A percentile compares a stretch with the other conserved stretches of the same genome.
These are phyloP conservation scores for Lobosporangium transversale DNA, from an alignment of 192 early-diverging fungal species.

Conservation along the genomic window DNA sequence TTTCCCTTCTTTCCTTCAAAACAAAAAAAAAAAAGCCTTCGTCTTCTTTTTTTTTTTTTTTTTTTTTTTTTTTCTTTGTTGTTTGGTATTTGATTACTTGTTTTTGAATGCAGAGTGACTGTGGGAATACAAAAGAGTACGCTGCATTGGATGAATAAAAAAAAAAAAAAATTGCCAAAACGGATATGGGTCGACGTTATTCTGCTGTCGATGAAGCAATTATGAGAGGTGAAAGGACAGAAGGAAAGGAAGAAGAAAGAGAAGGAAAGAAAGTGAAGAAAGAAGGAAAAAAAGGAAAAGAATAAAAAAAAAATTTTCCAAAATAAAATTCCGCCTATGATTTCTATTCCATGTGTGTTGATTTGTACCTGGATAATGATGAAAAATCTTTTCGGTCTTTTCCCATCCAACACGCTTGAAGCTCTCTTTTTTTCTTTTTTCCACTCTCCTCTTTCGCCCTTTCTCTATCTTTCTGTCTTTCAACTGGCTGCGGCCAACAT, in stretches of 20 bases:
- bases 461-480: no score
- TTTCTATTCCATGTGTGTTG: no score
- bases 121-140: background rate
- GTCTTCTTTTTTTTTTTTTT: background rate
- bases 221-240: background rate
- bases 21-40: no score
- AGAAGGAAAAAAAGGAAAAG: slow-evolving; percentile 1
- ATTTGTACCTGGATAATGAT: background rate
- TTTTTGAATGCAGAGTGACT: background rate
- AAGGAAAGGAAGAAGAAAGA: slow-evolving; percentile 7
- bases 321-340: slow-evolving; percentile 5
- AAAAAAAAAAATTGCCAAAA: background rate
- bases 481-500: no score
- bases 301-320: slow-evolving; percentile 12
- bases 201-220: no score
- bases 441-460: background rate
- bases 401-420: background rate
- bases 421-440: background rate
- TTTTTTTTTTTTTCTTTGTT: background rate
- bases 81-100: background rate
- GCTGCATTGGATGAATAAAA: background rate
- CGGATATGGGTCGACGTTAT: background rate
- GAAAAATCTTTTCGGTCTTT: background rate
- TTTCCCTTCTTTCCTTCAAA: no score
- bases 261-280: background rate